Evolutionary conservation across 202 grass and related monocot species (phyloP), one percentile per base, ranked within the genome.

Genomic region (Dendrocalamus latiflorus): DNA sequence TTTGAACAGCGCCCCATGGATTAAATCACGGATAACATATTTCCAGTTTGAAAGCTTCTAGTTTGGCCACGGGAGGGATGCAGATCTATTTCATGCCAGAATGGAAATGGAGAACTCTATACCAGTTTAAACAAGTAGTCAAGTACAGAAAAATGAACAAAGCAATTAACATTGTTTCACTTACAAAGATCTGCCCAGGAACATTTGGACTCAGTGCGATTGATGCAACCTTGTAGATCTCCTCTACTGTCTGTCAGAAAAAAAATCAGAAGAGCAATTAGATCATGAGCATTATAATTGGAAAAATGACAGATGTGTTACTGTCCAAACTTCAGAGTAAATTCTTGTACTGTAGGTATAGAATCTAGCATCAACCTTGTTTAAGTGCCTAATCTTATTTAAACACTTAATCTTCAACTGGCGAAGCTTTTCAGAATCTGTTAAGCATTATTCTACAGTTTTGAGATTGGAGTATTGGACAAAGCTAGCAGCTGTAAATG

Each of bases 141-240:
- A 67, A 78, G 22, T 39, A 21, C 57, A 60, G 36, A 33, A 39
- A 26, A 33, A 58, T 43, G 0, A 67, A 87, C 39, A 47, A 57
- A 55, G 47, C 28, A 86, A 72, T 68, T 20, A 70, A 33, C 30
- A 64, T 30, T 44, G 43, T 68, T 85, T 74, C 71, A 91, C 96
- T 99, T 96, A 99, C 96, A 78, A 99, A 99, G 73, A 99, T 96
- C 77, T 99, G 96, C 28, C 86, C 96, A 70, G 96, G 96, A 71
- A 99, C 96, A 82, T 99, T 99, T 28, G 96, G 93, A 80, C 96
- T 99, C 25, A 99, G 93, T 33, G 88, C 48, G 47, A 99, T 77
- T 13, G 96, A 99, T 87, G 96, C 80, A 85, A 99, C 88, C 89
- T 99, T 99, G 75, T 99, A 99, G 74, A 99, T 99, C 91, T 99